A percentile compares a stretch with the other conserved stretches of the same genome.
Conservation (phyloP, 78 protist genomes). For the Polysphondylium violaceum region DNA sequence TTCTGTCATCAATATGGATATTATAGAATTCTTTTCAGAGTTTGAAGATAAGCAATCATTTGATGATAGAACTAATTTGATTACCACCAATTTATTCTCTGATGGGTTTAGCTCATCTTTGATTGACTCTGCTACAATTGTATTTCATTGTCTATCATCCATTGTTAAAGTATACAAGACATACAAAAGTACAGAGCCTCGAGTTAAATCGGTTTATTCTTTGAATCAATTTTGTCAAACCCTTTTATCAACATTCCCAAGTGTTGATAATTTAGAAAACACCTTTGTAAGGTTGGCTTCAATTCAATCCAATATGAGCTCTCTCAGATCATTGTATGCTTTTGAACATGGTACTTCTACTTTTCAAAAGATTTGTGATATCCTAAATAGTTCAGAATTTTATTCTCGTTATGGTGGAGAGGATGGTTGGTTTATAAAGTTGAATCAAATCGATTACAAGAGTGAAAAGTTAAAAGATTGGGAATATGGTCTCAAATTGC, state of each 20-base stretch:
- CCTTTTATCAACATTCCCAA: too few species aligned
- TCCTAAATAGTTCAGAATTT: too few species aligned
- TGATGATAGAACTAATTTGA: not conserved
- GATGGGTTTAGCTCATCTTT: slow-evolving; percentile 18
- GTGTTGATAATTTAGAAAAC: too few species aligned
- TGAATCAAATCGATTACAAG: slow-evolving; percentile 3
- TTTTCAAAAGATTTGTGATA: too few species aligned
- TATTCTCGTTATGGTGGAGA: too few species aligned
- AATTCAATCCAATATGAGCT: not conserved
- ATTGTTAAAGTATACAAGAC: too few species aligned
- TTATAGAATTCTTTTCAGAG: slow-evolving; percentile 18
- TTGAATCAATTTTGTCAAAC: too few species aligned
- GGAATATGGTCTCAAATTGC: slow-evolving; percentile 39
- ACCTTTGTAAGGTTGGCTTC: too few species aligned
- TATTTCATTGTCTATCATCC: too few species aligned
- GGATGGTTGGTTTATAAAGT: slow-evolving; percentile 30
- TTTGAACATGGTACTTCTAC: too few species aligned
- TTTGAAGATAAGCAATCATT: slow-evolving; percentile 10
- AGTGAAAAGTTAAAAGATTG: slow-evolving; percentile 32
- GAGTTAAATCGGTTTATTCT: too few species aligned
- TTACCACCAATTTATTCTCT: slow-evolving; percentile 37
- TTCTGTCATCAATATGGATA: not conserved
- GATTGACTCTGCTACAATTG: slow-evolving; percentile 26
- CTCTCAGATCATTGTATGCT: slow-evolving; percentile 10
- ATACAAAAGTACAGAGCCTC: too few species aligned